Evolutionary conservation across 768 basidiomycete genomes (phyloP).

Genomic region (Mycena epipterygia): DNA sequence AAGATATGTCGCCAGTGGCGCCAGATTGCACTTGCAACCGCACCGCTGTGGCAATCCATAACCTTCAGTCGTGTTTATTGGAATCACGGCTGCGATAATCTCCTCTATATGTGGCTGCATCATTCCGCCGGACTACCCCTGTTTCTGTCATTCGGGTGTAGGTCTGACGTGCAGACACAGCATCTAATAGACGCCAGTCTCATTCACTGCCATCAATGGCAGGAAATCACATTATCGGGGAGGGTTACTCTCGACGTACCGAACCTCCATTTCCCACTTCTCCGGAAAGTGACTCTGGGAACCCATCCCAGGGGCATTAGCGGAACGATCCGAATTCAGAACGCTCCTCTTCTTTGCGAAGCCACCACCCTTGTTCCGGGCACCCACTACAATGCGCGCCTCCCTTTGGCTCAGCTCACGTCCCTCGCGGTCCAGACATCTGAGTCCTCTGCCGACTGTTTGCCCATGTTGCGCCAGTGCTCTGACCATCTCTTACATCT

Average conservation of each 20-base stretch:
- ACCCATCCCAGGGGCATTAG: not conserved
- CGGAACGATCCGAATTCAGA: slow-evolving; percentile 2
- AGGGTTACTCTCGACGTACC: not conserved
- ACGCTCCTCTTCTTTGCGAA: not conserved
- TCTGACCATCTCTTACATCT: not conserved
- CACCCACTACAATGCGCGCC: not conserved
- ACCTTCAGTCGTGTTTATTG: not conserved
- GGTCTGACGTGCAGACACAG: not conserved
- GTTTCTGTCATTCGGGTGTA: not conserved
- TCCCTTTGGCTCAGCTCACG: slow-evolving; percentile 6
- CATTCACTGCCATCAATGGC: slow-evolving; percentile 10
- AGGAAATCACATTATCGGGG: not conserved
- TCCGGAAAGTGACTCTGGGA: slow-evolving; percentile 8
- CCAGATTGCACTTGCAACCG: not conserved
- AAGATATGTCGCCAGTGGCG: slow-evolving; percentile 4
- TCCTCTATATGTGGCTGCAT: slow-evolving; percentile 1
- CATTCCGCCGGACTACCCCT: not conserved
- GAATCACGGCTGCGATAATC: not conserved
- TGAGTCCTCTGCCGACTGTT: not conserved
- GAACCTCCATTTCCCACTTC: not conserved
- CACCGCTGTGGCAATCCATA: slow-evolving; percentile 7
- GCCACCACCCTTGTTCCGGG: not conserved
- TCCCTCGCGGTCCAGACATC: not conserved
- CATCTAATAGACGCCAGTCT: not conserved
- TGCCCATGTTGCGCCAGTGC: not conserved